A percentile compares a stretch with the other conserved stretches of the same genome.
These are phyloP conservation scores for Lachancea nothofagi DNA, from an alignment of 805 yeast genomes.

Conservation along the genomic window DNA sequence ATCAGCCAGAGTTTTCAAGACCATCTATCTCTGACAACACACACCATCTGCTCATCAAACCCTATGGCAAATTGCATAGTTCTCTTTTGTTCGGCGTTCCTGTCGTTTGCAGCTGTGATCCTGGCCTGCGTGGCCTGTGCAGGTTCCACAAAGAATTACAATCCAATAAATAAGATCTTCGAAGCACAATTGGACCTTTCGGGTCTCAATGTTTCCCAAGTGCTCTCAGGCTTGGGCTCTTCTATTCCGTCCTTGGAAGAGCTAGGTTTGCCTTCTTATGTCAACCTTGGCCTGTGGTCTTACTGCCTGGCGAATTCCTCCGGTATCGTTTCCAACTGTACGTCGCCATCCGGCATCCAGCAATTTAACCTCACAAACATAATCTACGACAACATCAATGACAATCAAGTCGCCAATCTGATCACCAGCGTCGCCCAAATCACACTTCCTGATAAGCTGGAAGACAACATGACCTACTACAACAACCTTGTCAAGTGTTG, in stretches of 20 bases:
- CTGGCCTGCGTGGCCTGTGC: constrained; percentile 46
- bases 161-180: constrained; percentile 42
- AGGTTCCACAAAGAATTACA: constrained; percentile 42
- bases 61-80: constrained; percentile 20
- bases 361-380: constrained; percentile 23
- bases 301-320: constrained; percentile 46
- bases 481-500: constrained; percentile 50
- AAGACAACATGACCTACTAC: constrained; percentile 41
- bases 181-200: constrained; percentile 44
- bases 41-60: neutral
- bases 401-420: constrained; percentile 19
- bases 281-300: constrained; percentile 58
- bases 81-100: constrained; percentile 23
- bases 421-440: constrained; percentile 31
- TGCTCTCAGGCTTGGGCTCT: constrained; percentile 14
- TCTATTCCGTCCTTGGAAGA: constrained; percentile 14
- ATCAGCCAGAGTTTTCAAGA: too few species aligned
- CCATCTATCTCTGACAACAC: too few species aligned
- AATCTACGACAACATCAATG: constrained; percentile 26
- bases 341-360: constrained; percentile 29
- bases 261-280: constrained; percentile 40
- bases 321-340: constrained; percentile 22
- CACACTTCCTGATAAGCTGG: constrained; percentile 49
- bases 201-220: constrained; percentile 19
- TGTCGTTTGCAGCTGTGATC: constrained; percentile 41